These are phyloP conservation scores for Epichloe scottii DNA, from an alignment of 2,329 filamentous ascomycete genomes.

Conservation along the genomic window DNA sequence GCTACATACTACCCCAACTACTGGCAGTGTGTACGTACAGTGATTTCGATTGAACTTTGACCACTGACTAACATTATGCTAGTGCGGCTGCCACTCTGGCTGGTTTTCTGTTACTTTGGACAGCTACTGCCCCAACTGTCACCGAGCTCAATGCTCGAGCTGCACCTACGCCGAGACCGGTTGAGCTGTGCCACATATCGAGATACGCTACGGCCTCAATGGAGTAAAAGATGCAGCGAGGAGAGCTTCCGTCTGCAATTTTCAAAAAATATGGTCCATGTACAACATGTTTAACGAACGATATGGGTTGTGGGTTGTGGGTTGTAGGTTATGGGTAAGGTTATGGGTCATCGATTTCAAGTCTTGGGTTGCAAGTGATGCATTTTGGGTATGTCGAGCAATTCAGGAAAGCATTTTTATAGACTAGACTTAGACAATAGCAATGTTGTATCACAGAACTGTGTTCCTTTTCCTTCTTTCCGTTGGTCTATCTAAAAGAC, in stretches of 20 bases:
- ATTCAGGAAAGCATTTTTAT: not conserved
- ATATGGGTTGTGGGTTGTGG: not conserved
- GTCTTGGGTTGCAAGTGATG: not conserved
- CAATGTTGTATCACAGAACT: not conserved
- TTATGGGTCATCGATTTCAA: not conserved
- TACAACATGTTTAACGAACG: not conserved
- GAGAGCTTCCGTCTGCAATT: not conserved
- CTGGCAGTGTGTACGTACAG: conserved; percentile 10
- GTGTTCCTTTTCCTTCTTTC: not conserved
- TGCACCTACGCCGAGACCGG: conserved; percentile 11
- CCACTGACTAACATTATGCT: not conserved
- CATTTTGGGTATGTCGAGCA: not conserved
- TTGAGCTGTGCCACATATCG: not conserved
- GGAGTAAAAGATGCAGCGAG: not conserved
- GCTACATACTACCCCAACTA: not conserved
- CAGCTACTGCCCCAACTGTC: conserved; percentile 11
- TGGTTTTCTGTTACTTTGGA: conserved; percentile 11
- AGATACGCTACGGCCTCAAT: not conserved
- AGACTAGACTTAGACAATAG: conserved; percentile 3
- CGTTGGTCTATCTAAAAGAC: not conserved
- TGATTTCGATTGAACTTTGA: not conserved
- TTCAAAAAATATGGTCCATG: not conserved
- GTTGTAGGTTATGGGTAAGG: not conserved
- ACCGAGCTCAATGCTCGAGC: conserved; percentile 8
- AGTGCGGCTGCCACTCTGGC: conserved; percentile 11